Percentiles rank a stretch among this genome's conserved stretches.
Evolutionary conservation across 176 grass and related monocot genomes (phyloP).

Genomic region (Phoenix dactylifera): DNA sequence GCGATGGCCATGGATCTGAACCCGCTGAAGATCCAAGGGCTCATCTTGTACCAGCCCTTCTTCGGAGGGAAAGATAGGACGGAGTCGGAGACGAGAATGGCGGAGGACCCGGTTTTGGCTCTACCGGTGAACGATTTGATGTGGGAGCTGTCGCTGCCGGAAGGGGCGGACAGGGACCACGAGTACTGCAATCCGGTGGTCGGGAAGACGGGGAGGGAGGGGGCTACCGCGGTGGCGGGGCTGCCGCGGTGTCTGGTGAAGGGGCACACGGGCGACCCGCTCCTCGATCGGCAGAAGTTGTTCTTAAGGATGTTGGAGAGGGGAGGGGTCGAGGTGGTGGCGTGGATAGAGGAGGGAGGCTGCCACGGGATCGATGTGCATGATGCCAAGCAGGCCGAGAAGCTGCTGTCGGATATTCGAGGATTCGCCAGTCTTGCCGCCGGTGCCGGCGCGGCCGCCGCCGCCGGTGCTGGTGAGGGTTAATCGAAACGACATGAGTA

Average conservation of each 20-base stretch:
- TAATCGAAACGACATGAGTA: no score
- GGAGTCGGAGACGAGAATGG: slow-evolving; percentile 41
- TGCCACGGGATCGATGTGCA: slow-evolving; percentile 71
- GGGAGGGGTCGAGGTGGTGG: slow-evolving; percentile 42
- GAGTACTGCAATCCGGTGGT: slow-evolving; percentile 55
- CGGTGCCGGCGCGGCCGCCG: not conserved
- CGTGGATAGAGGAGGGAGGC: slow-evolving; percentile 36
- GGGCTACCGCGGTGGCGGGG: slow-evolving; percentile 6
- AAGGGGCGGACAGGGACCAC: slow-evolving; percentile 60
- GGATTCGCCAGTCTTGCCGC: slow-evolving; percentile 30
- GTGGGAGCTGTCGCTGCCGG: slow-evolving; percentile 78
- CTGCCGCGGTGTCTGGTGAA: slow-evolving; percentile 72
- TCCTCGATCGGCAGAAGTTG: slow-evolving; percentile 49
- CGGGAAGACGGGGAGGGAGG: slow-evolving; percentile 20
- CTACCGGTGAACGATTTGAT: slow-evolving; percentile 65
- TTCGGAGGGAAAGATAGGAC: slow-evolving; percentile 50
- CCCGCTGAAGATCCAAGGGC: slow-evolving; percentile 24
- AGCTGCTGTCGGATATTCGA: slow-evolving; percentile 49
- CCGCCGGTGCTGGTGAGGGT: not conserved
- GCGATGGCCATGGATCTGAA: slow-evolving; percentile 34
- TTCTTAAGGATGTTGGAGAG: slow-evolving; percentile 39
- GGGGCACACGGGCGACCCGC: slow-evolving; percentile 51
- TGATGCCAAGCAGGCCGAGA: slow-evolving; percentile 33
- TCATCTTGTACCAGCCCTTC: slow-evolving; percentile 70
- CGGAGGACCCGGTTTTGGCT: slow-evolving; percentile 57